A percentile compares a stretch with the other conserved stretches of the same genome.
phyloP scores from a whole-genome alignment of 2,329 filamentous ascomycete genomes.

The Scedosporium boydii region DNA sequence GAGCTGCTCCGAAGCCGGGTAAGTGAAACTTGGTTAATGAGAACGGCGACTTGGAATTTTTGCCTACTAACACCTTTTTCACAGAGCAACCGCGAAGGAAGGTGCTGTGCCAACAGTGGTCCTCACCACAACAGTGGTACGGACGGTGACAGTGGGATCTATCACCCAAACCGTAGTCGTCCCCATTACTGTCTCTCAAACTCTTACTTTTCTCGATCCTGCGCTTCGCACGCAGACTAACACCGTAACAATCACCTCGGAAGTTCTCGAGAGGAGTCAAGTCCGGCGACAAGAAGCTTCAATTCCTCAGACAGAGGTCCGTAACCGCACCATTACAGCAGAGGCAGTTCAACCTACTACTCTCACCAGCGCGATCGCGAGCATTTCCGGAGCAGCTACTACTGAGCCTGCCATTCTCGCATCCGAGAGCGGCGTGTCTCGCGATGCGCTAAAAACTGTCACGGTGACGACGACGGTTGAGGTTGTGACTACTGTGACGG shows the following conservation, averaged over 20 bases:
- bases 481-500: constrained; percentile 1
- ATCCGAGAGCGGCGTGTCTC: not conserved
- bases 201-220: constrained; percentile 17
- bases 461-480: constrained; percentile 2
- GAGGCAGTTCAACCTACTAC: not conserved
- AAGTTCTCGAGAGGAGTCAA: constrained; percentile 7
- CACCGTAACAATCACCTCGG: constrained; percentile 14
- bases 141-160: constrained; percentile 13
- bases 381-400: not conserved
- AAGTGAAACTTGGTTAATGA: not conserved
- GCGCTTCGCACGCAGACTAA: constrained; percentile 14
- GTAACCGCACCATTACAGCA: not conserved
- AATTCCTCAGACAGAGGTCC: not conserved
- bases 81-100: not conserved
- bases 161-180: constrained; percentile 11
- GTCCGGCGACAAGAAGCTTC: constrained; percentile 1
- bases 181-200: constrained; percentile 12
- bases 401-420: not conserved
- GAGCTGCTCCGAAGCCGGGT: not conserved
- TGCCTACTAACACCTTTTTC: not conserved
- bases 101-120: not conserved
- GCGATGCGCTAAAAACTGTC: not conserved
- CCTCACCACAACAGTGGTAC: constrained; percentile 8
- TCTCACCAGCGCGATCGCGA: not conserved
- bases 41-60: too few relatives aligned